Percentiles rank a stretch among this genome's conserved stretches.
phyloP scores from a whole-genome alignment of 768 basidiomycete species.

The Collybia sordida region DNA sequence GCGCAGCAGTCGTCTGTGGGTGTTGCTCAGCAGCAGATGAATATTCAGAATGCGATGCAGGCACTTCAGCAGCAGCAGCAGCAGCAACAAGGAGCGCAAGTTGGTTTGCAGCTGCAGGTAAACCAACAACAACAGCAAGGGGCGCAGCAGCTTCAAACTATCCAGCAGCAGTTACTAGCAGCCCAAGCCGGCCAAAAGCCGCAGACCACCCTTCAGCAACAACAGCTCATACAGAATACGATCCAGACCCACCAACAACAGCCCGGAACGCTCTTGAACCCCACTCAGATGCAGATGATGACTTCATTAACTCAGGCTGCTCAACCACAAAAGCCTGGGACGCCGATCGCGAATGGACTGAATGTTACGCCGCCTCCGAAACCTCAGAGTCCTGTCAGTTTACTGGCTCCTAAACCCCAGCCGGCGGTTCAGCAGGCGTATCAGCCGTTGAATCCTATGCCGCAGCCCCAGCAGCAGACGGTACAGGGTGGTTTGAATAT shows the following conservation, averaged over 20 bases:
- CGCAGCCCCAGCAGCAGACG: background rate
- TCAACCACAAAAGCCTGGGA: too few relatives aligned
- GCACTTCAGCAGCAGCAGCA: conserved; percentile 16
- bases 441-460: conserved; percentile 7
- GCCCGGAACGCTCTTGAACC: background rate
- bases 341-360: too few relatives aligned
- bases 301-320: background rate
- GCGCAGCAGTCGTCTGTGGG: too few relatives aligned
- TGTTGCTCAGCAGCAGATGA: background rate
- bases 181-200: too few relatives aligned
- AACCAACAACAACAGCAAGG: conserved; percentile 8
- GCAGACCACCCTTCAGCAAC: conserved; percentile 11
- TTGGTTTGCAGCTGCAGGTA: background rate
- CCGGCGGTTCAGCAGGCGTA: background rate
- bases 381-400: too few relatives aligned
- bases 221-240: conserved; percentile 1
- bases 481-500: too few relatives aligned
- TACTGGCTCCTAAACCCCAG: background rate
- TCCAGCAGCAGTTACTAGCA: conserved; percentile 6
- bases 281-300: background rate
- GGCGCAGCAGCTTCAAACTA: conserved; percentile 1
- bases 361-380: too few relatives aligned
- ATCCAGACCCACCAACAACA: conserved; percentile 1
- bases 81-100: conserved; percentile 5
- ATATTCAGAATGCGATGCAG: background rate